phyloP scores from a whole-genome alignment of 192 early-diverging fungal genomes.

The Geranomyces variabilis region DNA sequence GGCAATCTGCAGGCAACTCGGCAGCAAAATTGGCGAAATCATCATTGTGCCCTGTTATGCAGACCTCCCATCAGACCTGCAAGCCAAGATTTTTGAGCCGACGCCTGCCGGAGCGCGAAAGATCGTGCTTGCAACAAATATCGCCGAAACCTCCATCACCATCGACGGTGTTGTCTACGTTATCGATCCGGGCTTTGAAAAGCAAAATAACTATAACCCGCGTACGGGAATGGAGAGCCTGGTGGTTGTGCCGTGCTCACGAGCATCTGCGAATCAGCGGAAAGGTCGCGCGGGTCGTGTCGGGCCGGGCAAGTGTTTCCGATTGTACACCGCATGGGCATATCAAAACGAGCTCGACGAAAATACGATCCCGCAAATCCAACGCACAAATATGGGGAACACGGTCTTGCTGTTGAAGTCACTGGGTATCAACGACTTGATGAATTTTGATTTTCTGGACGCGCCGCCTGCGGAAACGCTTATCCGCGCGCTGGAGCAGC shows the following conservation, averaged over 20 bases:
- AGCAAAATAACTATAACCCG: constrained; percentile 96
- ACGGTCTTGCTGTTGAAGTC: constrained; percentile 92
- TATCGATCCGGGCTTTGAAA: constrained; percentile 93
- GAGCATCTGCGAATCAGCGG: constrained; percentile 93
- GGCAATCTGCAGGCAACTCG: constrained; percentile 77
- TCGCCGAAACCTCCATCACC: constrained; percentile 98
- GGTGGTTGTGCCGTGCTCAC: constrained; percentile 84
- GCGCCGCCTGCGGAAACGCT: constrained; percentile 92
- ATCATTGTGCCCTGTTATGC: constrained; percentile 93
- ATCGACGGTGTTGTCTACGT: constrained; percentile 98
- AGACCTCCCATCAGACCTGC: constrained; percentile 91
- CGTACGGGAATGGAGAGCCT: constrained; percentile 97
- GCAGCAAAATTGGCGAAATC: constrained; percentile 79
- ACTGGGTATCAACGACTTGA: constrained; percentile 89
- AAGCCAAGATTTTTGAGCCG: constrained; percentile 94
- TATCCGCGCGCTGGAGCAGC: constrained; percentile 88
- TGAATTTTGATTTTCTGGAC: constrained; percentile 98
- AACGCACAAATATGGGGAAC: constrained; percentile 91
- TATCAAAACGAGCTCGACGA: constrained; percentile 93
- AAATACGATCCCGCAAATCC: constrained; percentile 96
- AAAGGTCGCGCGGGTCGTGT: constrained; percentile 97
- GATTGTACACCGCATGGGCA: constrained; percentile 92
- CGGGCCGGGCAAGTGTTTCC: constrained; percentile 92
- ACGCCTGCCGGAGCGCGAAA: constrained; percentile 71
- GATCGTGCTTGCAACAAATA: constrained; percentile 97